phyloP scores from a whole-genome alignment of 148 eudicot genomes.

The Rhododendron williamsianum region DNA sequence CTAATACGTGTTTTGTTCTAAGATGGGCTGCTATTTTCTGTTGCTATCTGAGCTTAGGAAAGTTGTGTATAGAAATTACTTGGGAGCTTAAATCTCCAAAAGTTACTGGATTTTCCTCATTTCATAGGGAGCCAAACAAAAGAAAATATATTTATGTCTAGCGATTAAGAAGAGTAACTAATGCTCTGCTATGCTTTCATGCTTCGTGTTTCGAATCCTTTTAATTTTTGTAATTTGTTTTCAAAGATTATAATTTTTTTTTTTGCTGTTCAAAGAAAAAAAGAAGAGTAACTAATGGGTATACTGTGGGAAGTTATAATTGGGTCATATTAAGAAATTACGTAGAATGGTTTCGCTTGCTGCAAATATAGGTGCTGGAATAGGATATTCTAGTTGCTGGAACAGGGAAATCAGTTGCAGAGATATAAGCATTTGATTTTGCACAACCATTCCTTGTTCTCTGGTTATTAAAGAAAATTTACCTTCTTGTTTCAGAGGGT shows the following conservation, averaged over 20 bases:
- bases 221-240: no score
- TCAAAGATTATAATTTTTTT: no score
- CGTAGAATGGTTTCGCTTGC: no score
- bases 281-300: not conserved
- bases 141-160: not conserved
- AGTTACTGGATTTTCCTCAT: not conserved
- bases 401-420: no score
- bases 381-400: no score
- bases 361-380: no score
- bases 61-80: not conserved
- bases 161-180: not conserved
- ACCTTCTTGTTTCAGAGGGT: not conserved
- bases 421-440: no score
- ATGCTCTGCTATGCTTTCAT: no score
- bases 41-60: not conserved
- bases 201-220: no score
- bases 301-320: not conserved
- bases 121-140: not conserved
- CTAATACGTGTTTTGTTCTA: constrained; percentile 7
- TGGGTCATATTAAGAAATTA: not conserved
- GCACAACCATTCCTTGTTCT: no score
- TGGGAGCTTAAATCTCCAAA: not conserved
- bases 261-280: no score
- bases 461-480: no score
- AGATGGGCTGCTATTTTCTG: not conserved